A percentile compares a stretch with the other conserved stretches of the same genome.
phyloP scores from a whole-genome alignment of 768 basidiomycete species.

The Tulasnella calospora region DNA sequence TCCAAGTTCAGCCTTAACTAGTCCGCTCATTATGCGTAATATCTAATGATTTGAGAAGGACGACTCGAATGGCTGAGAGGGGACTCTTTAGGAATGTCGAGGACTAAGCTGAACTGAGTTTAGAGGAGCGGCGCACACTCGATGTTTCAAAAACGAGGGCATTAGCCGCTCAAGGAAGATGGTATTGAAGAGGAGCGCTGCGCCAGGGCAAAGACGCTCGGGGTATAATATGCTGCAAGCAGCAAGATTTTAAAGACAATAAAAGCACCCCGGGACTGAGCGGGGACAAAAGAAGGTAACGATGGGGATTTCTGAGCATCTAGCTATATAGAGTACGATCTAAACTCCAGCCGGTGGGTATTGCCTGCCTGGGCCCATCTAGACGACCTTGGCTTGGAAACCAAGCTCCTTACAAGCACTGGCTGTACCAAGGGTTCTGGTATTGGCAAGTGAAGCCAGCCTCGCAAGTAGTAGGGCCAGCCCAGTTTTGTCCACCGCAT shows the following conservation, averaged over 20 bases:
- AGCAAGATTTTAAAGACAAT: background rate
- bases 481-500: slow-evolving; percentile 22
- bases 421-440: slow-evolving; percentile 18
- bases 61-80: background rate
- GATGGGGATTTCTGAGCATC: background rate
- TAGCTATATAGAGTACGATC: background rate
- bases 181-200: background rate
- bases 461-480: slow-evolving; percentile 20
- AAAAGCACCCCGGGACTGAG: background rate
- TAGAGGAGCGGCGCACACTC: background rate
- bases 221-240: background rate
- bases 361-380: background rate
- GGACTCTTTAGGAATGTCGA: background rate
- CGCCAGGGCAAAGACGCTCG: background rate
- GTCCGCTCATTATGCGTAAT: background rate
- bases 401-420: slow-evolving; percentile 8
- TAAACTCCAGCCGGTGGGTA: background rate
- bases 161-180: background rate
- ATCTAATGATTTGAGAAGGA: background rate
- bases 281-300: background rate
- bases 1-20: background rate
- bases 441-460: slow-evolving; percentile 22
- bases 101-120: too few species aligned
- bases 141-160: background rate
- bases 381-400: background rate